A percentile compares a stretch with the other conserved stretches of the same genome.
Evolutionary conservation across 2,329 filamentous ascomycete genomes (phyloP).

Genomic region (Penicillium sp.): DNA sequence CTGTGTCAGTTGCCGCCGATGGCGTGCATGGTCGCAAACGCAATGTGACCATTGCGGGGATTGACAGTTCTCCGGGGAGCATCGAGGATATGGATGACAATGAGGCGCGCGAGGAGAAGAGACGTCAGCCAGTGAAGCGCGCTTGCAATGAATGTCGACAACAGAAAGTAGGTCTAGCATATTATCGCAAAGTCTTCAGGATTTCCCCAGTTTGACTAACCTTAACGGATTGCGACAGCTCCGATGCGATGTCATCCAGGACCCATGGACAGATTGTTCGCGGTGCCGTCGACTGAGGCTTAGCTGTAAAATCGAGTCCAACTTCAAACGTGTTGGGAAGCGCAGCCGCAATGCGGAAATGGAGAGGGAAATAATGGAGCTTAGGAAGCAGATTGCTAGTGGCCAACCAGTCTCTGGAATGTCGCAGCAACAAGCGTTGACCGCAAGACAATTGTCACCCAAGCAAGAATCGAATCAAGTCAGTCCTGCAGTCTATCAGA

Average conservation of each 20-base stretch:
- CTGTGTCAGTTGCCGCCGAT: conserved; percentile 30
- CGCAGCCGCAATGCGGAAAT: conserved; percentile 63
- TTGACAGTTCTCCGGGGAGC: conserved; percentile 49
- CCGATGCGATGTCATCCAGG: conserved; percentile 64
- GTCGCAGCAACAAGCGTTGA: conserved; percentile 23
- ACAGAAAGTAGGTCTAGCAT: conserved; percentile 55
- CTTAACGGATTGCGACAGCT: conserved; percentile 47
- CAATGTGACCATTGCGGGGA: conserved; percentile 42
- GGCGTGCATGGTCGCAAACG: conserved; percentile 41
- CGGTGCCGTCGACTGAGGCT: conserved; percentile 62
- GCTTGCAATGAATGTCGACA: conserved; percentile 69
- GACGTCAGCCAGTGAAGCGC: conserved; percentile 53
- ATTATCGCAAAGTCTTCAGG: background rate
- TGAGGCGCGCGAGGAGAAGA: conserved; percentile 43
- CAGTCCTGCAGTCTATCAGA: conserved; percentile 35
- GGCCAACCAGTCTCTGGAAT: conserved; percentile 23
- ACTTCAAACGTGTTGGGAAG: conserved; percentile 67
- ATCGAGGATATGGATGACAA: conserved; percentile 46
- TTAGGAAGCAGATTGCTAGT: conserved; percentile 48
- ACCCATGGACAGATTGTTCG: conserved; percentile 60
- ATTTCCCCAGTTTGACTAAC: conserved; percentile 5
- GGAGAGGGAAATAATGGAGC: conserved; percentile 56
- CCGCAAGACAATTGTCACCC: conserved; percentile 29
- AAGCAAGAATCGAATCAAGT: conserved; percentile 40
- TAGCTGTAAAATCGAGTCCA: conserved; percentile 64